Conservation (phyloP, 225 moss, liverwort and hornwort genomes). For the Climacium dendroides region DNA sequence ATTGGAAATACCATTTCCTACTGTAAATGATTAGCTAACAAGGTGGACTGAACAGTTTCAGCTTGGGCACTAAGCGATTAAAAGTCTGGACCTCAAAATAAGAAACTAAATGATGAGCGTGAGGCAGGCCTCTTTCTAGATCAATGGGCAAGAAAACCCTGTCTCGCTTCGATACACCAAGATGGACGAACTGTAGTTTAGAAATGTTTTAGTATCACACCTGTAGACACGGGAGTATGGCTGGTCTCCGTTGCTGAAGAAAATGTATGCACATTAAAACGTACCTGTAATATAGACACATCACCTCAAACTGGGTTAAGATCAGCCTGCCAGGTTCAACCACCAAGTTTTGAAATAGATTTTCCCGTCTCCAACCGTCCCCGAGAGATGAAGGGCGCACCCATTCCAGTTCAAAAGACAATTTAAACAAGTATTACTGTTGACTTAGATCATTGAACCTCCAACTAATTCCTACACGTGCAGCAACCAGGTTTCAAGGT, state of each 20-base stretch:
- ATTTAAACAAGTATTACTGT: not conserved
- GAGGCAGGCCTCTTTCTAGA: not conserved
- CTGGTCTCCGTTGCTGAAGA: slow-evolving; percentile 94
- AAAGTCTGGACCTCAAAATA: not conserved
- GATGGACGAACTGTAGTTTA: not conserved
- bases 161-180: not conserved
- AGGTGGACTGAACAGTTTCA: not conserved
- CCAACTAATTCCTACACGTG: not conserved
- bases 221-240: slow-evolving; percentile 94
- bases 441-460: not conserved
- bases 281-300: slow-evolving; percentile 37
- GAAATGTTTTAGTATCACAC: slow-evolving; percentile 8
- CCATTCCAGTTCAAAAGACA: not conserved
- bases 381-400: not conserved
- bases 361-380: not conserved
- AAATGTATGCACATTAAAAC: slow-evolving; percentile 99
- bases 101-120: not conserved
- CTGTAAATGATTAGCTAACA: not conserved
- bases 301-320: not conserved
- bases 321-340: not conserved
- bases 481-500: not conserved
- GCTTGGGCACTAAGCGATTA: not conserved
- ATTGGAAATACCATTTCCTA: not conserved
- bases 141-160: not conserved
- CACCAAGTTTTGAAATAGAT: not conserved